Percentiles rank a stretch among this genome's conserved stretches.
phyloP scores from a whole-genome alignment of 257 asterid genomes.

The Solanum megistacrolobum region DNA sequence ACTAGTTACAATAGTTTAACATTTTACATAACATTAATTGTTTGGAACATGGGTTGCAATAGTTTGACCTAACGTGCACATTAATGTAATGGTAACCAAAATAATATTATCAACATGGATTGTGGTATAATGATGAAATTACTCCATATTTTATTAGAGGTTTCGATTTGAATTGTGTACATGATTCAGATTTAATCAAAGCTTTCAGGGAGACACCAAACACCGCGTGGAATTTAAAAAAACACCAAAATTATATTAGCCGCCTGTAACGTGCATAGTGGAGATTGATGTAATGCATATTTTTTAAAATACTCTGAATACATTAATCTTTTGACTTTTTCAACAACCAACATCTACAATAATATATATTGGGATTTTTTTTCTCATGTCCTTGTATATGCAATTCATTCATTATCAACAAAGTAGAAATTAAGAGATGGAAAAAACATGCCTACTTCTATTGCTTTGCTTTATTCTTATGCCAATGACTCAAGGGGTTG shows the following conservation, averaged over 20 bases:
- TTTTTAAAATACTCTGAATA: no score
- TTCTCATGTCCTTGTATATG: not conserved
- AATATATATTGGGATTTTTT: not conserved
- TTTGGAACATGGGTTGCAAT: not conserved
- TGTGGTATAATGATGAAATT: no score
- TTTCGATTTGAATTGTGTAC: fast-evolving
- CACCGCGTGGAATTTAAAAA: no score
- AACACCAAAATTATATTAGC: no score
- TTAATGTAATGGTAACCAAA: not conserved
- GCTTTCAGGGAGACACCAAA: no score
- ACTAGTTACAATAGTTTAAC: no score
- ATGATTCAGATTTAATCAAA: no score
- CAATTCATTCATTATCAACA: not conserved
- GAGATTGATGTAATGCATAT: no score
- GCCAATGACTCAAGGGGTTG: not conserved
- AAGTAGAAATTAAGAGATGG: not conserved
- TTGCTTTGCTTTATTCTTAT: not conserved
- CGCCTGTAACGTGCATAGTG: no score
- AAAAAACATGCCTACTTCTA: not conserved
- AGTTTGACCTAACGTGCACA: no score
- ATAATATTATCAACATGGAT: no score
- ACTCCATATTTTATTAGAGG: no score
- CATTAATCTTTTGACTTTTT: not conserved
- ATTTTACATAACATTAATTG: not conserved
- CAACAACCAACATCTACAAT: not conserved